Conservation (phyloP, 306 rosid genomes). For the Rosa rugosa region DNA sequence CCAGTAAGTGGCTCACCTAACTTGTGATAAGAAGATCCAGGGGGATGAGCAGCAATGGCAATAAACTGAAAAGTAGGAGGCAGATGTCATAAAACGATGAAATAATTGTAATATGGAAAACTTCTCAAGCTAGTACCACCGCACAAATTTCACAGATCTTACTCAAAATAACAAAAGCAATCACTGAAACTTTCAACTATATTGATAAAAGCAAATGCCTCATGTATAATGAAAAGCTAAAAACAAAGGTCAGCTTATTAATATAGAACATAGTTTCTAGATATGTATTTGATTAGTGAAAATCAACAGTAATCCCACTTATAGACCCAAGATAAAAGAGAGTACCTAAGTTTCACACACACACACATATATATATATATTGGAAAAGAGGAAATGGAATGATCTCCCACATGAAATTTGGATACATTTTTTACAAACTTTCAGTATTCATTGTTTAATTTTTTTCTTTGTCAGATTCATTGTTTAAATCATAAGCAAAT, state of each 20-base stretch:
- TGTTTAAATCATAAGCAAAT: not conserved
- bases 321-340: not conserved
- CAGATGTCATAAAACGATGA: not conserved
- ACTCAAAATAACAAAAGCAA: not conserved
- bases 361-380: no score
- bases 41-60: slow-evolving; percentile 93
- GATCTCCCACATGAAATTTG: no score
- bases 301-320: not conserved
- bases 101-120: not conserved
- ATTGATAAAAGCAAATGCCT: not conserved
- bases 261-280: not conserved
- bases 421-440: no score
- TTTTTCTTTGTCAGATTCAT: no score
- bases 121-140: not conserved
- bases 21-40: slow-evolving; percentile 89
- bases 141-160: not conserved
- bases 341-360: not conserved
- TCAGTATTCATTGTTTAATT: not conserved
- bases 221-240: not conserved
- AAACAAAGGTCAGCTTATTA: not conserved
- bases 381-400: no score
- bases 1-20: slow-evolving; percentile 81
- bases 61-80: slow-evolving; percentile 51
- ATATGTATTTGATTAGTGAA: not conserved
- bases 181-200: not conserved